A percentile compares a stretch with the other conserved stretches of the same genome.
Evolutionary conservation across 2,329 filamentous ascomycete genomes (phyloP).

Genomic region (Neoscytalidium dimidiatum): DNA sequence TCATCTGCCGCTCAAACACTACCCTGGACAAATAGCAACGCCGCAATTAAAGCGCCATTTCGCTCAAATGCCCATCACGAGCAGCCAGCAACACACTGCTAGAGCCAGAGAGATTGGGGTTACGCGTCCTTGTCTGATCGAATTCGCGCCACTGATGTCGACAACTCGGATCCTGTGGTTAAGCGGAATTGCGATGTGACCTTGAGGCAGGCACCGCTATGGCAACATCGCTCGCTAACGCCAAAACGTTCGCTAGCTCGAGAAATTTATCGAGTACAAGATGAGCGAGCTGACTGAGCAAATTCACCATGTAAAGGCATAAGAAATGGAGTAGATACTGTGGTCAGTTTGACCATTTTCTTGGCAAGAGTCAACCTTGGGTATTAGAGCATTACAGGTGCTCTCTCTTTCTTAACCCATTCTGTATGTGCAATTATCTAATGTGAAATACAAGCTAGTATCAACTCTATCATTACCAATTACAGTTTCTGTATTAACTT

Average conservation of each 20-base stretch:
- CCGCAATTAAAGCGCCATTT: background rate
- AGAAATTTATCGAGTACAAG: too few relatives aligned
- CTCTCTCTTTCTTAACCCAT: too few relatives aligned
- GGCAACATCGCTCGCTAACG: slow-evolving; percentile 24
- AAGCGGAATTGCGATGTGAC: slow-evolving; percentile 8
- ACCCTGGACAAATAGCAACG: background rate
- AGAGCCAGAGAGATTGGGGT: background rate
- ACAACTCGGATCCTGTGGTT: background rate
- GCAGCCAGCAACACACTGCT: background rate
- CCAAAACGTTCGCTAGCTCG: background rate
- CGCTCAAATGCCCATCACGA: background rate
- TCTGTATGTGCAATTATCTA: too few relatives aligned
- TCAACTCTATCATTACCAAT: too few relatives aligned
- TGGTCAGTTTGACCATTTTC: too few relatives aligned
- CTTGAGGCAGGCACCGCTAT: background rate
- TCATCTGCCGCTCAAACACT: background rate
- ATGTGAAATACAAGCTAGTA: too few relatives aligned
- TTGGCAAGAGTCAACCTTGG: too few relatives aligned
- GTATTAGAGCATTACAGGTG: too few relatives aligned
- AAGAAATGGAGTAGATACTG: too few relatives aligned
- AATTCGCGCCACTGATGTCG: background rate
- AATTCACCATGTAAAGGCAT: too few relatives aligned
- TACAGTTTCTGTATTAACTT: too few relatives aligned
- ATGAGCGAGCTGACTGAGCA: too few relatives aligned
- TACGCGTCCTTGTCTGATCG: background rate